Base-by-base conservation (phyloP, 805 yeast genomes). In the Jamesozyma rosinii region DNA sequence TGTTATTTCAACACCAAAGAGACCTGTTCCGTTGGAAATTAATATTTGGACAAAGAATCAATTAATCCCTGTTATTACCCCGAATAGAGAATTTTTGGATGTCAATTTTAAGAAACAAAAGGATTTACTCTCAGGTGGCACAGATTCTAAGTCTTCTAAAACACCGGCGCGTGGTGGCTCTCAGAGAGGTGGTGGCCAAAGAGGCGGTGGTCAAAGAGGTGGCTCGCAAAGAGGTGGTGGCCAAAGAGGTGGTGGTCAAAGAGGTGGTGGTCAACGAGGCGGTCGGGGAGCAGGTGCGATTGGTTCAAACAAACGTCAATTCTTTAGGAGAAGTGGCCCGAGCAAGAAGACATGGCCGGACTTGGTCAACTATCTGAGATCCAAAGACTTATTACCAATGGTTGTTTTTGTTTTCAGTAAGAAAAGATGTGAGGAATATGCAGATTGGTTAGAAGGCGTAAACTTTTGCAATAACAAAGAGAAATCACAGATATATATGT, bases 11-110 rank as follows among this genome's bases (percentile, higher is more conserved):
- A 92, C 99, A 0, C 88, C 95, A 11, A 86, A 92, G 61, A 79
- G 99, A 60, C 99, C 99, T 0, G 94, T 92, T 19, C 99, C 99
- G 0, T 66, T 92, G 44, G 96, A 86, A 56, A 84, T 90, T 33
- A 81, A 71, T 49, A 67, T 86, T 13, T 87, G 95, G 86, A 90
- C 95, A 1, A 87, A 85, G 50, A 74, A 77, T 44, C 72, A 81
- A 42, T 61, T 84, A 41, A 76, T 72, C 51, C 89, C 87, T 55
- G 76, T 86, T 1, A 81, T 92, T 26, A 85, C 79, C 56, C 74
- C 86, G 3, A 72, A 79, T 15, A 76, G 95, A 58, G 77, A 72
- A 35, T 92, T 89, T 61, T 58, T 74, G 40, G 84, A 77, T 38
- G 48, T 61, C 0, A 86, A 82, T 41, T 89, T 81, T 64, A 75